Conservation (phyloP, 225 moss, liverwort and hornwort genomes). For the Bryoerythrophyllum caledonicum region DNA sequence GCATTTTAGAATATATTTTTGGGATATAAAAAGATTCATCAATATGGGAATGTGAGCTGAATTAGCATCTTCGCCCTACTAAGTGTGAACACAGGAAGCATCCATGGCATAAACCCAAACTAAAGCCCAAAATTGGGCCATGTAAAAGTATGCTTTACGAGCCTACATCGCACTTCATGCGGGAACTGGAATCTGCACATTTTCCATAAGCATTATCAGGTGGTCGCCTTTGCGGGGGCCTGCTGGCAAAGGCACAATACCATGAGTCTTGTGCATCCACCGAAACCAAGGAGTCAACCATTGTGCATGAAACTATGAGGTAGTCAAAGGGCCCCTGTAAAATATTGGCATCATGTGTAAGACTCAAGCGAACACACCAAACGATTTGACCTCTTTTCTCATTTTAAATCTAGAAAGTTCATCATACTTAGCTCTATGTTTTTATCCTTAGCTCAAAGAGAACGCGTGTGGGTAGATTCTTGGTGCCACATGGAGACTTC, state of each 20-base stretch:
- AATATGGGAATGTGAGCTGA: background rate
- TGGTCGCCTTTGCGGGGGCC: fast-evolving
- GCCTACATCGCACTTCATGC: no score
- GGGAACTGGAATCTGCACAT: slow-evolving; percentile 3
- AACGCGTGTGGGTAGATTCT: no score
- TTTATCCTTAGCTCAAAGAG: no score
- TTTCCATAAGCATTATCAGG: background rate
- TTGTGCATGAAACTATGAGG: no score
- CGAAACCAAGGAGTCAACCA: background rate
- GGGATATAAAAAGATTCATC: no score
- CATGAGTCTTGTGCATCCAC: background rate
- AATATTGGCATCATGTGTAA: background rate
- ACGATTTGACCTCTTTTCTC: no score
- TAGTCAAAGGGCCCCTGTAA: background rate
- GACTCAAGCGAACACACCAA: background rate
- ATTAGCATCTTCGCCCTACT: background rate
- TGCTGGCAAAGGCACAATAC: background rate
- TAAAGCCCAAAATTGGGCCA: background rate
- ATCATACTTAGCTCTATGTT: no score
- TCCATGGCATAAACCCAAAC: background rate
- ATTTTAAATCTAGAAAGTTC: no score
- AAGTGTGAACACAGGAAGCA: background rate
- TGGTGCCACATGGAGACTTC: no score
- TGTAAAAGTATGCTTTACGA: no score
- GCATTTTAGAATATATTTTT: background rate